Evolutionary conservation across 2,329 filamentous ascomycete genomes (phyloP).

Genomic region (Pseudogymnoascus sp.): DNA sequence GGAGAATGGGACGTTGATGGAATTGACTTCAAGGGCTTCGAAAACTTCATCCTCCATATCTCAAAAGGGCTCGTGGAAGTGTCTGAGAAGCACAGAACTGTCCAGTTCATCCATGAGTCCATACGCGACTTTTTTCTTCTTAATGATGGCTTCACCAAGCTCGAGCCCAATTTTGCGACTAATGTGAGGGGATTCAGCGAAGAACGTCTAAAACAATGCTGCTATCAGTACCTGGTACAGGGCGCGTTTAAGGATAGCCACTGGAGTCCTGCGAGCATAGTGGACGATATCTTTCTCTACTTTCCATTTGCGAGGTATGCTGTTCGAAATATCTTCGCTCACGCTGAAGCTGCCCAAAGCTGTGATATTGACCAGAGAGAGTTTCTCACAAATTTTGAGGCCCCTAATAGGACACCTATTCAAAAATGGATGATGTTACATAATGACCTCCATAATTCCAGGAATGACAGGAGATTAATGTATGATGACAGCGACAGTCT

Average conservation of each 20-base stretch:
- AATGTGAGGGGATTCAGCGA: conserved; percentile 24
- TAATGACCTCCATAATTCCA: not conserved
- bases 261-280: too few relatives aligned
- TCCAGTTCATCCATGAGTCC: conserved; percentile 39
- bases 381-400: not conserved
- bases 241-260: too few relatives aligned
- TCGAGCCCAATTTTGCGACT: not conserved
- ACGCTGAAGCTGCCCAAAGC: conserved; percentile 32
- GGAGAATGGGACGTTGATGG: conserved; percentile 21
- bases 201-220: conserved; percentile 39
- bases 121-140: conserved; percentile 32
- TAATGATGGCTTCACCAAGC: not conserved
- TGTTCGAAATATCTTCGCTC: conserved; percentile 31
- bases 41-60: conserved; percentile 30
- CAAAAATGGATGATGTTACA: not conserved
- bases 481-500: too few relatives aligned
- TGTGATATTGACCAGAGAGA: not conserved
- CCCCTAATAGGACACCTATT: not conserved
- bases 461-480: too few relatives aligned
- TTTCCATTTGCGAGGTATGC: conserved; percentile 41
- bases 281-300: too few relatives aligned
- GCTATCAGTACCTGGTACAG: conserved; percentile 36
- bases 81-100: conserved; percentile 23
- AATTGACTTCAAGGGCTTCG: conserved; percentile 24
- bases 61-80: conserved; percentile 38